Conservation (phyloP, 2,329 filamentous ascomycete species). For the Chalara sp. region DNA sequence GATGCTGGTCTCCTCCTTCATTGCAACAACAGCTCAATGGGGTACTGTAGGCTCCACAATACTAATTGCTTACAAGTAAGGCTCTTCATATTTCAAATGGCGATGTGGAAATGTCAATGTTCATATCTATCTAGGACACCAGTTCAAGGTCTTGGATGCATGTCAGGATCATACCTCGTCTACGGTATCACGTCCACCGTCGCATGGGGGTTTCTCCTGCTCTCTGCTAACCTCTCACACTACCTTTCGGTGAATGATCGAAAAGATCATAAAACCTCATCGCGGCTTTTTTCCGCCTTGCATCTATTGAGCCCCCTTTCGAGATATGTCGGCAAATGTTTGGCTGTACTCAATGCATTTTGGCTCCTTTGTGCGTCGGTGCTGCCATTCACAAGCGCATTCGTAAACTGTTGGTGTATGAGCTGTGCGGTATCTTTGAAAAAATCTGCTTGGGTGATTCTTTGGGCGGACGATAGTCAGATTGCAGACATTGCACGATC, state of each 20-base stretch:
- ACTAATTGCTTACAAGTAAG: too few species aligned
- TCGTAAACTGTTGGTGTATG: background rate
- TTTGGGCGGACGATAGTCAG: background rate
- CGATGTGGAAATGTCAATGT: too few species aligned
- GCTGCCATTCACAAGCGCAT: background rate
- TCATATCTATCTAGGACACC: background rate
- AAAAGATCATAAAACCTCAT: background rate
- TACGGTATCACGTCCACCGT: background rate
- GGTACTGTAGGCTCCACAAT: too few species aligned
- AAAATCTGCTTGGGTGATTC: background rate
- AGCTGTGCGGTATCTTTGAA: background rate
- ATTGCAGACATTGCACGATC: background rate
- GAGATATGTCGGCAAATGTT: background rate
- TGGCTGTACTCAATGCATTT: background rate
- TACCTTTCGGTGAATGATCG: background rate
- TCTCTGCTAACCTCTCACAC: background rate
- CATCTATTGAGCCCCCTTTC: too few species aligned
- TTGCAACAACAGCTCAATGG: too few species aligned
- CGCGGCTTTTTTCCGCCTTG: background rate
- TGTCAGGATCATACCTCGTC: background rate
- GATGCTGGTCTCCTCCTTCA: too few species aligned
- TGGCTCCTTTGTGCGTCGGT: background rate
- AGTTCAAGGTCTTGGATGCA: background rate
- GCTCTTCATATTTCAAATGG: too few species aligned
- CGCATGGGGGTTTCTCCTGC: background rate